Base-by-base conservation (phyloP, 495 filamentous ascomycete species). In the Trichoderma erinaceum region DNA sequence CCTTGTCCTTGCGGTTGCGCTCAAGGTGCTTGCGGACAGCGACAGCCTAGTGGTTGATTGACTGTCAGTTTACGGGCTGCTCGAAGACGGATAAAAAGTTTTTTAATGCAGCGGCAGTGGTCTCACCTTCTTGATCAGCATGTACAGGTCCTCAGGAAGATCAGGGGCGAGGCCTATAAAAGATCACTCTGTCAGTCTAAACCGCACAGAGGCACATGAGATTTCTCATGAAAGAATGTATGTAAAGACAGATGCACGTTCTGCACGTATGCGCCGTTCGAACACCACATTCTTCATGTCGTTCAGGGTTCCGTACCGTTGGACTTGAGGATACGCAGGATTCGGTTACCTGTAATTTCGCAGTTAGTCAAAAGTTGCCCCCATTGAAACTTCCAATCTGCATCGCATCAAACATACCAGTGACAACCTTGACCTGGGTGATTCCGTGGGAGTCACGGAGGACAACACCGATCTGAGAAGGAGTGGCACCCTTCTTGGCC, bases 11-110 rank as follows among this genome's bases (percentile, higher is more conserved):
- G 81, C 95, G 93, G 88, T 99, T 99, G 82, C 92, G 90, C 87
- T 98, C 93, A 73, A 99, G 92, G 84, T 98, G 96, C 92, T 99
- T 99, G 83, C 96, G 95, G 84, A 99, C 95, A 77, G 94, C 89
- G 77, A 97, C 94, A 75, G 94, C 94, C 92, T 93, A 41, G 63
- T 69, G 35, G 67, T 74, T 70, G 23, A 68, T 21, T 13, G 27
- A 52, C 64, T 23, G 7, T 43, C 16, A 68, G 27, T 43, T 72
- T 69, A 68, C 65, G 52, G 10, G 3, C 10, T 10, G 0, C 16
- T 32, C 18, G 27, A 18, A 16, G 44, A 16, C 11, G 13, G 21
- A 12, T 15, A 6, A 29, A 68, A 27, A n/a, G 13, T 16, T 61
- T 13, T 15, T 1, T 15, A 32, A 10, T 32, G 56, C 35, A 23